Percentiles rank a stretch among this genome's conserved stretches.
Conservation (phyloP, 345 rosid species). For the Linum usitatissimum region DNA sequence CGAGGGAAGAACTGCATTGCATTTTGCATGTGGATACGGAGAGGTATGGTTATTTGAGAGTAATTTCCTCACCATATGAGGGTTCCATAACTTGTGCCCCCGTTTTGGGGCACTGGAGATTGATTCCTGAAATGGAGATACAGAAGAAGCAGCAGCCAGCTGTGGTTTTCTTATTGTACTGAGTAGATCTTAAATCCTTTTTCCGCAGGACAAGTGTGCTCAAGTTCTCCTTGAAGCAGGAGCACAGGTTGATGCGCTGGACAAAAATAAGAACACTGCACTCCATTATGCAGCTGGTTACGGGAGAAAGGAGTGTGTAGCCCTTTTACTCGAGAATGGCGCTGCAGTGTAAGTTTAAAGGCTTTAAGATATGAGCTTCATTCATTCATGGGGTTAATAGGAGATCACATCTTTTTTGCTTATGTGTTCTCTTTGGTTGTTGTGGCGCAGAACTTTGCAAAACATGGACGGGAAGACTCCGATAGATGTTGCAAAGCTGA, state of each 20-base stretch:
- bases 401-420: not conserved
- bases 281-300: conserved; percentile 98
- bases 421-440: not conserved
- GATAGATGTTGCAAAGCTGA: conserved; percentile 88
- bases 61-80: not conserved
- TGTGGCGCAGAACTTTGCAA: conserved; percentile 61
- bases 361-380: not conserved
- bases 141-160: not conserved
- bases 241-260: conserved; percentile 83
- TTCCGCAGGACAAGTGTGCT: conserved; percentile 64
- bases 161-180: not conserved
- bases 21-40: conserved; percentile 98
- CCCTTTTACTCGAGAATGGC: conserved; percentile 78
- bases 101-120: conserved; percentile 5
- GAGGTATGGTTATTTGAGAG: conserved; percentile 45
- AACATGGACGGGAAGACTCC: conserved; percentile 98
- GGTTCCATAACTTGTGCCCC: not conserved
- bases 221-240: conserved; percentile 84
- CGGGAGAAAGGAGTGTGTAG: conserved; percentile 90
- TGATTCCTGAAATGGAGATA: not conserved
- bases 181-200: not conserved
- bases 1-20: conserved; percentile 96
- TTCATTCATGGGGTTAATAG: not conserved
- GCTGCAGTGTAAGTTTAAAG: conserved; percentile 84
- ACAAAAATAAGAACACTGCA: conserved; percentile 93